phyloP scores from a whole-genome alignment of 2,329 filamentous ascomycete species.

The Sporothrix inflata region DNA sequence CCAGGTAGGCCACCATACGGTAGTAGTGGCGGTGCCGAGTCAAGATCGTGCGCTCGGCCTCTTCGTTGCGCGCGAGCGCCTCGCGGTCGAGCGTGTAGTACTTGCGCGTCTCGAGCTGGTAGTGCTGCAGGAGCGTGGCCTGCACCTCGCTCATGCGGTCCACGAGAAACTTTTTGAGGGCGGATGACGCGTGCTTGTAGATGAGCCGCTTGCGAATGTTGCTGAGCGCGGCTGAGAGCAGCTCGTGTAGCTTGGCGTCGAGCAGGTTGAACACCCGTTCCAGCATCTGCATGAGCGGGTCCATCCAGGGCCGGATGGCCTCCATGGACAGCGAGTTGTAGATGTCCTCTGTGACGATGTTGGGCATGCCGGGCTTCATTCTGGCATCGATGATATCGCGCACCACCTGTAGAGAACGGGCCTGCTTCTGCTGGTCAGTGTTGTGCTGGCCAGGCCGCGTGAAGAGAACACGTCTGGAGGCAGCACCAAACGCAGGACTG shows the following conservation, averaged over 20 bases:
- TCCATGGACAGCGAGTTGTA: conserved; percentile 61
- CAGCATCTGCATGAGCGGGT: conserved; percentile 55
- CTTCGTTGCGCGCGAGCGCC: conserved; percentile 50
- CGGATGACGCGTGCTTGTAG: conserved; percentile 51
- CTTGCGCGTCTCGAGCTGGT: conserved; percentile 56
- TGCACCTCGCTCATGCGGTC: conserved; percentile 44
- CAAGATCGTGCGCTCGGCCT: conserved; percentile 50
- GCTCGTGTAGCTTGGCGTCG: conserved; percentile 49
- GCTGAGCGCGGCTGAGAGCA: conserved; percentile 53
- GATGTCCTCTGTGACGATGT: conserved; percentile 62
- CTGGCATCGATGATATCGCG: conserved; percentile 58
- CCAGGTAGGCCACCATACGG: conserved; percentile 50
- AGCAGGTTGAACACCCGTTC: conserved; percentile 54
- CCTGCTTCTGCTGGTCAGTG: not conserved
- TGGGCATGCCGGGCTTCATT: conserved; percentile 60
- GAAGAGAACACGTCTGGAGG: conserved; percentile 9
- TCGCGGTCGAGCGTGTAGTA: conserved; percentile 62
- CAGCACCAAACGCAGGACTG: not conserved
- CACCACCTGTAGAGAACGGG: conserved; percentile 53
- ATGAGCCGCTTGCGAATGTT: conserved; percentile 53
- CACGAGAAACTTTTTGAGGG: conserved; percentile 51
- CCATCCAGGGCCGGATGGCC: conserved; percentile 62
- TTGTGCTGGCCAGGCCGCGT: not conserved
- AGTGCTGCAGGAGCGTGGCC: conserved; percentile 49
- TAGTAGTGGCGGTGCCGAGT: conserved; percentile 53